Evolutionary conservation across 805 yeast species (phyloP).

Genomic region (Naumovozyma castellii): DNA sequence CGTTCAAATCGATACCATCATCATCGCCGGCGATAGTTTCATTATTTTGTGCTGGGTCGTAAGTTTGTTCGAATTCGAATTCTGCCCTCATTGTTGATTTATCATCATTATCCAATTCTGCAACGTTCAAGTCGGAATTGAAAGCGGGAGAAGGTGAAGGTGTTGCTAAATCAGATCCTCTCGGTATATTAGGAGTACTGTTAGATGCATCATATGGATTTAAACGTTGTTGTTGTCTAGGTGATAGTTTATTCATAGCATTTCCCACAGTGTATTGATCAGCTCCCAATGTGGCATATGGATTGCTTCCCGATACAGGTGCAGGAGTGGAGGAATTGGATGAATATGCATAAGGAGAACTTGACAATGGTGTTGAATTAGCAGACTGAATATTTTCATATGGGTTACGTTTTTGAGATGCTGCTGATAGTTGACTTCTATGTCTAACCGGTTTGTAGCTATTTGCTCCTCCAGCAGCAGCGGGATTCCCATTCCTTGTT

Average conservation of each 20-base stretch:
- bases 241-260: not conserved
- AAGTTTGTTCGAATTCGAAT: constrained; percentile 17
- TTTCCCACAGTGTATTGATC: not conserved
- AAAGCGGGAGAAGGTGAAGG: not conserved
- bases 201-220: constrained; percentile 12
- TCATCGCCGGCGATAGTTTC: constrained; percentile 8
- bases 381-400: not conserved
- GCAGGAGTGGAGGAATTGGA: not conserved
- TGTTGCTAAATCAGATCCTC: not conserved
- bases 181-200: not conserved
- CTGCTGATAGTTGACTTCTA: not conserved
- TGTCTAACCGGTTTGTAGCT: not conserved
- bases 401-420: not conserved
- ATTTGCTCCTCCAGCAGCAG: not conserved
- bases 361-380: not conserved
- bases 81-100: constrained; percentile 9
- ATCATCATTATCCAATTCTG: constrained; percentile 1
- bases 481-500: not conserved
- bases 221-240: not conserved
- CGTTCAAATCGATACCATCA: constrained; percentile 22
- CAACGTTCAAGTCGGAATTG: not conserved
- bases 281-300: constrained; percentile 4
- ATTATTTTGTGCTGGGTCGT: constrained; percentile 1
- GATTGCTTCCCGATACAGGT: constrained; percentile 3
- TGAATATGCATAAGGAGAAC: not conserved